A percentile compares a stretch with the other conserved stretches of the same genome.
Conservation (phyloP, 495 filamentous ascomycete genomes). For the Rostrohypoxylon terebratum region DNA sequence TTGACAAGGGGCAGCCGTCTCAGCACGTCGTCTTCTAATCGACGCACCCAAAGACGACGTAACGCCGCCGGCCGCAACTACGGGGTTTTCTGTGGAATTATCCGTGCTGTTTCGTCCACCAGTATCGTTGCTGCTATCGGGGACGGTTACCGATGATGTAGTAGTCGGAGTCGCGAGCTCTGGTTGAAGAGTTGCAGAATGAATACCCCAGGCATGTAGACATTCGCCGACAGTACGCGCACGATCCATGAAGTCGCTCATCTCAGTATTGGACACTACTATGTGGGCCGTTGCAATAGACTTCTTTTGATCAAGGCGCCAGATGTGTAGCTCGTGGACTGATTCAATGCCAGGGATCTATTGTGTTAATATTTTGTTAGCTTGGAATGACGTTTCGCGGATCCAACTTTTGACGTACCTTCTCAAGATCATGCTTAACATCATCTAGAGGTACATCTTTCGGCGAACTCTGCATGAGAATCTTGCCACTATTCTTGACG, state of each 20-base stretch:
- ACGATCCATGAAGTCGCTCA: slow-evolving; percentile 80
- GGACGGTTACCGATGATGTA: neutral
- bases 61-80: neutral
- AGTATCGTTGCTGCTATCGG: neutral
- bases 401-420: slow-evolving; percentile 46
- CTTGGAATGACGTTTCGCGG: neutral
- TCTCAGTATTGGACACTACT: slow-evolving; percentile 70
- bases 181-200: slow-evolving; percentile 91
- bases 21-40: slow-evolving; percentile 46
- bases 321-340: slow-evolving; percentile 93
- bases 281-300: slow-evolving; percentile 88
- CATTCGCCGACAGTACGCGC: slow-evolving; percentile 81
- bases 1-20: slow-evolving; percentile 40
- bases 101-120: slow-evolving; percentile 5
- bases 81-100: neutral
- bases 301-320: slow-evolving; percentile 92
- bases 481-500: slow-evolving; percentile 87
- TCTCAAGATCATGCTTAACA: slow-evolving; percentile 87
- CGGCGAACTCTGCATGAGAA: slow-evolving; percentile 89
- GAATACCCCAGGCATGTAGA: slow-evolving; percentile 92
- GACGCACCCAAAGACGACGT: slow-evolving; percentile 30
- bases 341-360: slow-evolving; percentile 80
- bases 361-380: neutral
- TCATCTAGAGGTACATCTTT: slow-evolving; percentile 80
- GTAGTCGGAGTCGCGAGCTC: slow-evolving; percentile 60